Evolutionary conservation across 805 yeast genomes (phyloP).

Genomic region (Starmerella tilneyi): DNA sequence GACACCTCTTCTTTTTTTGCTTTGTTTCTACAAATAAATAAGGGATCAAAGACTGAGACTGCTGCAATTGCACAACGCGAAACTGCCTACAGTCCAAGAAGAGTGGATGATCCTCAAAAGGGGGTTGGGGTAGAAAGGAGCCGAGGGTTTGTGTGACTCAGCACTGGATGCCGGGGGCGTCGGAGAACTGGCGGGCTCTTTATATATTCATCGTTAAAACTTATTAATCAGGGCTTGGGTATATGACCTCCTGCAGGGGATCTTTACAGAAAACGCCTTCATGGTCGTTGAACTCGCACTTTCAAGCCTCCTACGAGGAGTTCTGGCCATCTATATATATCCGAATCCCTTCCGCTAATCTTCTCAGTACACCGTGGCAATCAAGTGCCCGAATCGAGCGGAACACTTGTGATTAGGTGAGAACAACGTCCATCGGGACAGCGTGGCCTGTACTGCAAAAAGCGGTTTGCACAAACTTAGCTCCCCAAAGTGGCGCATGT

Average conservation of each 20-base stretch:
- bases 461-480: neutral
- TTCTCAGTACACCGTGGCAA: too few species aligned
- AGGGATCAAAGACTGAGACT: conserved; percentile 8
- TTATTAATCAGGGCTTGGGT: conserved; percentile 16
- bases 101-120: neutral
- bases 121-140: conserved; percentile 10
- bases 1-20: conserved; percentile 18
- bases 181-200: conserved; percentile 14
- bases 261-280: neutral
- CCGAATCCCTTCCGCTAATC: too few species aligned
- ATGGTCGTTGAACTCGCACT: too few species aligned
- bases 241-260: conserved; percentile 7
- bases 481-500: neutral
- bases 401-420: too few species aligned
- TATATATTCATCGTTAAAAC: conserved; percentile 12
- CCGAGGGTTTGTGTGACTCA: conserved; percentile 8
- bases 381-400: too few species aligned
- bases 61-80: too few species aligned
- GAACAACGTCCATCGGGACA: neutral
- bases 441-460: neutral
- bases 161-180: conserved; percentile 3
- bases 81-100: too few species aligned
- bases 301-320: too few species aligned
- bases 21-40: conserved; percentile 3
- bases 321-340: too few species aligned